Evolutionary conservation across 179 eudicot species (phyloP), one percentile per base, ranked within the genome.

Genomic region (Silene noctiflora): DNA sequence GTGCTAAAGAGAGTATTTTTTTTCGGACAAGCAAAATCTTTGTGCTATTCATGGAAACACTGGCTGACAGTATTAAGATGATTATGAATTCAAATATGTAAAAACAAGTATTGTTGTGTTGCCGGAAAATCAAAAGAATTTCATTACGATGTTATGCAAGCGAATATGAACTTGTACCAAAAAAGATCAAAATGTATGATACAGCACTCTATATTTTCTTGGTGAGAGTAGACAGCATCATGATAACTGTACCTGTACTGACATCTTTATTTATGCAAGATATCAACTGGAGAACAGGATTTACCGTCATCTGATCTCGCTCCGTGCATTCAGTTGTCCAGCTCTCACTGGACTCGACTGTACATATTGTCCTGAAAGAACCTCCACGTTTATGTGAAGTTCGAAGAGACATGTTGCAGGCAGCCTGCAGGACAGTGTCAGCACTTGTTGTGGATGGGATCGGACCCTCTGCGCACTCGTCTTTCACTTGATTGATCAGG

Each of bases 361-460:
- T 86, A 72, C 83, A 85, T 69, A 80, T 80, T 60, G 67, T 78
- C 64, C 53, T 48, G 76, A 72, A n/a, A n/a, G n/a, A n/a, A n/a
- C n/a, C n/a, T n/a, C n/a, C n/a, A n/a, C n/a, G n/a, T n/a, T n/a
- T n/a, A n/a, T n/a, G n/a, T n/a, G n/a, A n/a, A n/a, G n/a, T n/a
- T n/a, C n/a, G n/a, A n/a, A n/a, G n/a, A n/a, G n/a, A n/a, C n/a
- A n/a, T n/a, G n/a, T n/a, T n/a, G n/a, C n/a, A n/a, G n/a, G n/a
- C n/a, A n/a, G n/a, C n/a, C n/a, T n/a, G 29, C 29, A 27, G 29
- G 29, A 27, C 69, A 13, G 70, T 44, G 19, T 84, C 82, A 89
- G 71, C 75, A 75, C 81, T 84, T 84, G 83, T 91, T 91, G 76
- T 91, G 97, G 68, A 91, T 91, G 51, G 97, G 97, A 80, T 91